Percentiles rank a stretch among this genome's conserved stretches.
Evolutionary conservation across 179 eudicot species (phyloP).

Genomic region (Beta macrorhiza): DNA sequence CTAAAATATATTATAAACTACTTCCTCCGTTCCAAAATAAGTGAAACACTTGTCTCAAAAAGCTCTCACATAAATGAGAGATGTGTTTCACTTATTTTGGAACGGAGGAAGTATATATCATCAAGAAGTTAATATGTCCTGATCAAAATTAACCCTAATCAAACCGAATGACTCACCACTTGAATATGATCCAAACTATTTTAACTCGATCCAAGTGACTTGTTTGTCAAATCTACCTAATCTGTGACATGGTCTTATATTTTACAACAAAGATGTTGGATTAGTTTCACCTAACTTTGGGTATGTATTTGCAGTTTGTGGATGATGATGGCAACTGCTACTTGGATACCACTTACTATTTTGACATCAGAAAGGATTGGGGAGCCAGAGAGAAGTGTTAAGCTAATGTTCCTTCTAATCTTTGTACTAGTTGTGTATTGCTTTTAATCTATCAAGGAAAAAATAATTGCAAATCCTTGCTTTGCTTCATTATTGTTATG

Average conservation of each 20-base stretch:
- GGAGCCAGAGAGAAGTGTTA: conserved; percentile 29
- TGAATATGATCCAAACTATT: not conserved
- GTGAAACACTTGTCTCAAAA: no score
- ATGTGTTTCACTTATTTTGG: no score
- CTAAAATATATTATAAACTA: no score
- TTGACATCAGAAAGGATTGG: conserved; percentile 50
- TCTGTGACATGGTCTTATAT: not conserved
- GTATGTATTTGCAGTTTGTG: conserved; percentile 34
- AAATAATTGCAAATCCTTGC: conserved; percentile 4
- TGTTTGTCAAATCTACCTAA: not conserved
- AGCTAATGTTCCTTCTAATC: not conserved
- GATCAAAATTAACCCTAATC: no score
- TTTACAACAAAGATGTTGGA: not conserved
- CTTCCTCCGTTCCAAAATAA: no score
- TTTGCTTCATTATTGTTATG: conserved; percentile 4
- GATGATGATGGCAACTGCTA: conserved; percentile 46
- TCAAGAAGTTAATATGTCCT: no score
- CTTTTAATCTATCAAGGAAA: not conserved
- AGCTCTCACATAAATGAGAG: no score
- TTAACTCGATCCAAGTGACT: not conserved
- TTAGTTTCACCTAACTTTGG: not conserved
- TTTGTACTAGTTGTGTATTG: not conserved
- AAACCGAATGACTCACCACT: not conserved
- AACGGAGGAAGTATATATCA: no score
- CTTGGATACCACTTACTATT: conserved; percentile 43